Evolutionary conservation across 768 basidiomycete species (phyloP), one percentile per base, ranked within the genome.

Genomic region (Rhodosporidiobolus odoratus): DNA sequence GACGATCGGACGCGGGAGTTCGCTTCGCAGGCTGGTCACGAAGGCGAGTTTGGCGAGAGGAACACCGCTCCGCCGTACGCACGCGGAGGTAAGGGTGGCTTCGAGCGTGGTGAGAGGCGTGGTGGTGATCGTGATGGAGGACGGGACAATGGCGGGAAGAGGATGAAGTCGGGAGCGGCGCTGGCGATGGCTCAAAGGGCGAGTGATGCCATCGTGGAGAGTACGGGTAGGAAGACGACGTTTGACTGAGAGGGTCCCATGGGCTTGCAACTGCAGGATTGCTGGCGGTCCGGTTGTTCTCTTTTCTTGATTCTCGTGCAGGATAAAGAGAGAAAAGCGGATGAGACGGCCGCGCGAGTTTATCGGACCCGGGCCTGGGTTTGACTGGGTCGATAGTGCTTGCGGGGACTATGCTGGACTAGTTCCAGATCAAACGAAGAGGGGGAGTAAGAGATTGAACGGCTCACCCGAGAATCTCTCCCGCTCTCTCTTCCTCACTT

Each of bases 101-200:
- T 64, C 58, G 48, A 65, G n/a, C 52, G 65, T 13, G n/a, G 56
- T 21, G 13, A 58, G 38, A 15, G 69, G 41, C 50, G 21, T 50
- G 8, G 48, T n/a, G 48, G 48, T 45, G 43, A 8, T 50, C 56
- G 64, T 13, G 37, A 38, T 19, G 0, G 65, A 48, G 35, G 58
- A 72, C 58, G 69, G 45, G 68, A 48, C 65, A 52, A 47, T 65
- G 79, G 71, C 8, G 80, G 58, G 74, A 80, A 73, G 75, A 79
- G 79, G 80, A 79, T 68, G 21, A 76, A 78, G 73, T 81, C 82
- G 8, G 82, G 82, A 58, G 81, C 82, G 30, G 82, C 82, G 19
- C 72, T 83, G 25, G 82, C 81, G 15, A 79, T 77, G 75, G 82
- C 82, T 30, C 81, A 82, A 75, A 65, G 82, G 38, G 81, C 80